Base-by-base conservation (phyloP, 805 yeast genomes). In the Pichia cephalocereana region DNA sequence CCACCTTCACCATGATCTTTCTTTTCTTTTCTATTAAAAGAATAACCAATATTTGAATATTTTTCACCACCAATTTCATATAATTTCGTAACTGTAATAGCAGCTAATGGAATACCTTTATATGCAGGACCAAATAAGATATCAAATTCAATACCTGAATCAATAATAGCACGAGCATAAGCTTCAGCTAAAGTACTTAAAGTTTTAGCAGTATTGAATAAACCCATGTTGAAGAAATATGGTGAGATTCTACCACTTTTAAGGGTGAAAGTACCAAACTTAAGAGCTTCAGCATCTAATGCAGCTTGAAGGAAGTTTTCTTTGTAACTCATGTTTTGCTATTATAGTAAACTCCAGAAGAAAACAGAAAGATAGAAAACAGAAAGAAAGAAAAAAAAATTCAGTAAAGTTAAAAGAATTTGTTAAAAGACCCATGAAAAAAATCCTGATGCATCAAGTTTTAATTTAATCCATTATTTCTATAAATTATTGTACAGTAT, bases 1-100 rank as follows among this genome's bases (percentile, higher is more conserved):
- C 99, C 99, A 56, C 98, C 99, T 70, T 91, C 99, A 48, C 99
- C 99, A 63, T 91, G 99, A 63, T 90, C 96, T 70, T 91, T 91
- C 72, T 85, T 84, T 68, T 89, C 96, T 70, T 91, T 93, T 67
- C 99, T 82, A 75, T 91, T 91, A 75, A 88, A 91, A n/a, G 97
- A 81, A 65, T 90, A 93, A 42, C 87, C 88, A 44, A 87, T 71
- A 51, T 79, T 65, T 45, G 78, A 80, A 61, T 79, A 89, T 61
- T 83, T 82, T 48, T 77, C 79, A n/a, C 88, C 87, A 50, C 87
- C 93, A 56, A 89, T 72, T 69, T 93, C 98, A 37, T 91, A 93
- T 52, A 93, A 74, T 67, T 93, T 91, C 50, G 93, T 91, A 50
- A 86, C 88, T 15, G 96, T 88, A 52, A 91, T 77, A 6, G 98